Evolutionary conservation across 192 early-diverging fungal genomes (phyloP), one percentile per base, ranked within the genome.

Genomic region (Coemansia sp.): DNA sequence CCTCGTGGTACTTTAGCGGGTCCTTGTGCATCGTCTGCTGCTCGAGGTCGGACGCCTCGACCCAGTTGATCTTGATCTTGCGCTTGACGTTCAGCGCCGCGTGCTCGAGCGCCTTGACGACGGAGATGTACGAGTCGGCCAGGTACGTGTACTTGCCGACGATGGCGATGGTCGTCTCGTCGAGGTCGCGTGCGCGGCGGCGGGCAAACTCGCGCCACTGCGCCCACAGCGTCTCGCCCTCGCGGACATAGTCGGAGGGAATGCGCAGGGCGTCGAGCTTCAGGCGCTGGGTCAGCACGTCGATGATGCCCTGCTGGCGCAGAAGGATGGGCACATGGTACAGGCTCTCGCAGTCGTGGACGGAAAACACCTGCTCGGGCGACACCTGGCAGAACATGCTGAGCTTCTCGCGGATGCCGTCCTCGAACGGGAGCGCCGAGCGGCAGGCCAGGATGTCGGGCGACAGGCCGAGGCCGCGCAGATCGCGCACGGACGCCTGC

Each of bases 321-420:
- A 99, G 82, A 27, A 97, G 82, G 19, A 95, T 82, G 32, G 97
- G 97, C 14, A 99, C 92, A 65, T 99, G 95, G 81, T 99, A 99
- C 12, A 97, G 86, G 25, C 93, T 95, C 58, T 88, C 85, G 76
- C 94, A 96, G 80, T 99, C 97, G 62, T 94, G 94, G 23, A 99
- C 95, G 19, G 94, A 92, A 58, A 99, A 77, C 49, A 97, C 92
- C 67, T 92, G 89, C 54, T 94, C 85, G 63, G 88, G 87, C 50
- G 86, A 85, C n/a, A 99, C 97, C 71, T 97, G 97, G 67, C 95
- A 98, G 86, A 96, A 99, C 94, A 98, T 97, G 80, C 93, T 88
- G 58, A 99, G 94, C 83, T 99, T 99, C 64, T 81, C 76, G 47
- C 85, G 82, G 66, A 98, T 92, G 54, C 88, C 89, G 5, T 84